Conservation (phyloP, 176 grass and related monocot species). For the Pontederia paniculata region DNA sequence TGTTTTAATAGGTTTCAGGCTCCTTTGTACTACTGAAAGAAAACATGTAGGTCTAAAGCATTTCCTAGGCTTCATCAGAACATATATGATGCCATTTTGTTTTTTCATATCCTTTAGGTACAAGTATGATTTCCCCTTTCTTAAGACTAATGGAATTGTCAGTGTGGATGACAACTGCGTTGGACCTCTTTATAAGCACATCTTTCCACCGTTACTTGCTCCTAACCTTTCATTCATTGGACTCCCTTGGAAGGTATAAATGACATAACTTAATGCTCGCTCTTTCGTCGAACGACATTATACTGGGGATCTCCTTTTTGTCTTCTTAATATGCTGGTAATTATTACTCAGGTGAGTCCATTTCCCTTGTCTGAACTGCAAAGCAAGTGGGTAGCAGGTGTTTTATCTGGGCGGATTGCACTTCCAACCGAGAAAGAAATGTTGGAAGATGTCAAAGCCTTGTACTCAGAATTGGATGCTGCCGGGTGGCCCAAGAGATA, state of each 20-base stretch:
- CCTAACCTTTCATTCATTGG: conserved; percentile 58
- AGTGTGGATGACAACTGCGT: conserved; percentile 51
- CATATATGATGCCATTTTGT: neutral
- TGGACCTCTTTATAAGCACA: conserved; percentile 53
- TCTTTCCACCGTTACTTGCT: conserved; percentile 39
- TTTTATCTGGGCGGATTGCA: conserved; percentile 46
- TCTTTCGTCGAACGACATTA: neutral
- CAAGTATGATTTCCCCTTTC: conserved; percentile 58
- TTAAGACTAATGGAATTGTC: conserved; percentile 35
- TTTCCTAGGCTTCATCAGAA: neutral
- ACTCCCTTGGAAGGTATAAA: conserved; percentile 41
- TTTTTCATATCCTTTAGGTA: conserved; percentile 28
- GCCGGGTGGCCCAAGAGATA: conserved; percentile 85
- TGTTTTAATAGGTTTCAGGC: too few species aligned
- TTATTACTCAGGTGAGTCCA: conserved; percentile 40
- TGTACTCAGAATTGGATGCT: conserved; percentile 25
- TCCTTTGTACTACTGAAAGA: too few species aligned
- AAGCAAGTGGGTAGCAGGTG: conserved; percentile 78
- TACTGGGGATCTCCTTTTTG: too few species aligned
- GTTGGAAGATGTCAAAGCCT: conserved; percentile 54
- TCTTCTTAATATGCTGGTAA: neutral
- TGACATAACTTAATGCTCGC: neutral
- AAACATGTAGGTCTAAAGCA: neutral
- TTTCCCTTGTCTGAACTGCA: conserved; percentile 79
- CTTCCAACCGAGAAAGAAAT: conserved; percentile 58